phyloP scores from a whole-genome alignment of 139 green algal species.

The Coccomyxa sp. region DNA sequence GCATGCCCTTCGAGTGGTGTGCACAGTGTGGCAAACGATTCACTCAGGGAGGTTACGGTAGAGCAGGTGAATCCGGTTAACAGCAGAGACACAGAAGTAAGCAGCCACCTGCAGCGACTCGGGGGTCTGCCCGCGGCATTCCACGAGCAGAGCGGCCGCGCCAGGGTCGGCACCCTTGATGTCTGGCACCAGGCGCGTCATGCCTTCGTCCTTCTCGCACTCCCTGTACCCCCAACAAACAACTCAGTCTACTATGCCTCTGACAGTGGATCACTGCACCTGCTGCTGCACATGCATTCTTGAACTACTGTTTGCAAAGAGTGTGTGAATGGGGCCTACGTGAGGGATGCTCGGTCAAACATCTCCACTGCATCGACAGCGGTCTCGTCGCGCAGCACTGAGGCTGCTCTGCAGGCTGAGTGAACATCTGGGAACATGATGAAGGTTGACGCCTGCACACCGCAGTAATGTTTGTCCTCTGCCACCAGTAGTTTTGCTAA shows the following conservation, averaged over 20 bases:
- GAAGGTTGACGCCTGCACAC: conserved; percentile 69
- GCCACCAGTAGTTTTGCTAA: neutral
- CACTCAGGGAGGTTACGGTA: too few relatives aligned
- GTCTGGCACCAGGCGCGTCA: conserved; percentile 75
- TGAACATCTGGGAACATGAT: conserved; percentile 89
- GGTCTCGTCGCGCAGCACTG: conserved; percentile 81
- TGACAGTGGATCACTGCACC: neutral
- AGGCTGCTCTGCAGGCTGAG: conserved; percentile 67
- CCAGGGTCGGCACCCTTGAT: conserved; percentile 74
- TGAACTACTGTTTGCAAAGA: neutral
- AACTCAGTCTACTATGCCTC: neutral
- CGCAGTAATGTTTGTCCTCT: neutral
- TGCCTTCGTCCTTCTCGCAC: conserved; percentile 75
- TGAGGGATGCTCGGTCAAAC: conserved; percentile 78
- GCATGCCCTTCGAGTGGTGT: too few relatives aligned
- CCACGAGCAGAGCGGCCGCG: conserved; percentile 86
- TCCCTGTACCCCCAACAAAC: conserved; percentile 26
- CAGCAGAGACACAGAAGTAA: too few relatives aligned
- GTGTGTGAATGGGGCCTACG: neutral
- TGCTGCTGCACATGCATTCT: neutral
- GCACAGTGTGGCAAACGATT: too few relatives aligned
- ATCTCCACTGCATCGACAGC: conserved; percentile 95
- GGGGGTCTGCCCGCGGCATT: conserved; percentile 76
- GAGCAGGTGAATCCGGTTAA: too few relatives aligned
- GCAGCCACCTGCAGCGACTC: conserved; percentile 51